Evolutionary conservation across 352 stramenopile species (phyloP).

Genomic region (Phytophthora litchii): DNA sequence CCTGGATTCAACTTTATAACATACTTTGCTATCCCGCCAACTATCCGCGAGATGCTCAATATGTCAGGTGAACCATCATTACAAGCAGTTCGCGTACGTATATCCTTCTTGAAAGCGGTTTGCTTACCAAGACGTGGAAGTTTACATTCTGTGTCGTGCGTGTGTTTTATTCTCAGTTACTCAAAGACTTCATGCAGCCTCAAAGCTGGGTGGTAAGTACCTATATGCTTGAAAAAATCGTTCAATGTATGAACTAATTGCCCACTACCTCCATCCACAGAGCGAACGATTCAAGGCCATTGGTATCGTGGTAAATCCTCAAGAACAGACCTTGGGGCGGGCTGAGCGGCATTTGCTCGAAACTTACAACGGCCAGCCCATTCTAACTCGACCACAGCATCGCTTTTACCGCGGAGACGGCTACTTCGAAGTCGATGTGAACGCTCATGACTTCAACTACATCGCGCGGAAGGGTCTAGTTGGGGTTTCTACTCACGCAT

Average conservation of each 20-base stretch:
- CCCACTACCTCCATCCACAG: slow-evolving; percentile 27
- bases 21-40: slow-evolving; percentile 72
- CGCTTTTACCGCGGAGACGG: slow-evolving; percentile 69
- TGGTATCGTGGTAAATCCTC: slow-evolving; percentile 77
- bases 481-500: slow-evolving; percentile 74
- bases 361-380: slow-evolving; percentile 84
- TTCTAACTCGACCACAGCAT: slow-evolving; percentile 82
- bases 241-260: neutral
- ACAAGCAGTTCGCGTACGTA: slow-evolving; percentile 55
- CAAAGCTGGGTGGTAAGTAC: slow-evolving; percentile 40
- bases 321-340: slow-evolving; percentile 71
- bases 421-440: slow-evolving; percentile 87
- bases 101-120: neutral
- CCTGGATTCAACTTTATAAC: slow-evolving; percentile 84
- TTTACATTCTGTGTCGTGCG: neutral
- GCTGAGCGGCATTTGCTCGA: slow-evolving; percentile 79
- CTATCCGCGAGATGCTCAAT: slow-evolving; percentile 62
- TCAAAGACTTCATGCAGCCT: slow-evolving; percentile 48
- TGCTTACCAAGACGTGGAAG: neutral
- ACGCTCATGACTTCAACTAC: slow-evolving; percentile 87
- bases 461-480: slow-evolving; percentile 77
- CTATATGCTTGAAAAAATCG: neutral
- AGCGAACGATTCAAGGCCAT: slow-evolving; percentile 86
- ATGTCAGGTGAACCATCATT: slow-evolving; percentile 37
- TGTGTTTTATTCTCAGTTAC: slow-evolving; percentile 21